These are phyloP conservation scores for Haemoproteus tartakovskyi DNA, from an alignment of 169 alveolate species.

Conservation along the genomic window DNA sequence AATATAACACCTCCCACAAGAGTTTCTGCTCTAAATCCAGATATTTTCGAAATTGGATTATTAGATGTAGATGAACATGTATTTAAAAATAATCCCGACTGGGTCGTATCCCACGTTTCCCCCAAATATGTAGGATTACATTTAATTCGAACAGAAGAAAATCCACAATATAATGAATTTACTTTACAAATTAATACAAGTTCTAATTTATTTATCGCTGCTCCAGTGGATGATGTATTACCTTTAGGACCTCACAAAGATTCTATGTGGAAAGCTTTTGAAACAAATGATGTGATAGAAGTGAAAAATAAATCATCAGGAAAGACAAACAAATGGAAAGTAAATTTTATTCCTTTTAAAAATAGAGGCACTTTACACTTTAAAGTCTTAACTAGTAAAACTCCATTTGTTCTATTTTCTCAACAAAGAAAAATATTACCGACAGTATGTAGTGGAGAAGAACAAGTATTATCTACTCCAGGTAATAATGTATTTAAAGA, in stretches of 20 bases:
- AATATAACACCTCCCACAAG: constrained; percentile 74
- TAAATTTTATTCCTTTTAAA: constrained; percentile 14
- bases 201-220: constrained; percentile 70
- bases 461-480: constrained; percentile 60
- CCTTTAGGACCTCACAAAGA: constrained; percentile 67
- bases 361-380: constrained; percentile 62
- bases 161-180: constrained; percentile 45
- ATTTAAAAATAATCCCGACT: constrained; percentile 73
- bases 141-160: constrained; percentile 59
- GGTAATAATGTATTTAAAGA: constrained; percentile 20
- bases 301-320: constrained; percentile 1
- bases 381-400: too few relatives aligned
- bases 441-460: constrained; percentile 58
- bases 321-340: constrained; percentile 20
- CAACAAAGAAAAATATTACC: constrained; percentile 62
- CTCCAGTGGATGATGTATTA: constrained; percentile 68
- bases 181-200: constrained; percentile 67
- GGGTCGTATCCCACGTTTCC: constrained; percentile 85
- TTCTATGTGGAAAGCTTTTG: constrained; percentile 60
- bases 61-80: constrained; percentile 86
- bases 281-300: constrained; percentile 25
- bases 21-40: constrained; percentile 84
- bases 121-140: constrained; percentile 71
- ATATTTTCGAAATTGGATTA: constrained; percentile 73
- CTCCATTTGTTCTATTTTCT: constrained; percentile 64